Conservation (phyloP, 139 green algal species). For the Chlamydomonas sphaeroides region DNA sequence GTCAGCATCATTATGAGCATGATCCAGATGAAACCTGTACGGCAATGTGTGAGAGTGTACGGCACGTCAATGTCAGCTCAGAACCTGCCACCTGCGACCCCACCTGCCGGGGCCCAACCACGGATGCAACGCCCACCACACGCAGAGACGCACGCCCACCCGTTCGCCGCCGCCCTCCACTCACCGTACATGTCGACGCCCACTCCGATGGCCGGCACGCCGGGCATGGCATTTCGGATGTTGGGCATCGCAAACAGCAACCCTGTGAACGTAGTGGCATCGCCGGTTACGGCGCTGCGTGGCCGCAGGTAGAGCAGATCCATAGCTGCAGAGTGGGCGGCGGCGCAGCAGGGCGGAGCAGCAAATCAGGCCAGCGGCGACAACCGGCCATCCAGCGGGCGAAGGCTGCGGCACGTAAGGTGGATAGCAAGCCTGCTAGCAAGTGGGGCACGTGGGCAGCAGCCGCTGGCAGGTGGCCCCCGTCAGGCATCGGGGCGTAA, state of each 20-base stretch:
- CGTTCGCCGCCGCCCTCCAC: too few relatives aligned
- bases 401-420: neutral
- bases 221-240: neutral
- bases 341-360: too few relatives aligned
- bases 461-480: too few relatives aligned
- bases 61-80: too few relatives aligned
- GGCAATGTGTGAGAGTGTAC: too few relatives aligned
- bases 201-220: neutral
- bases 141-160: too few relatives aligned
- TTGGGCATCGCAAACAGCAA: constrained; percentile 10
- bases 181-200: neutral
- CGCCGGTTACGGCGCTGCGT: neutral
- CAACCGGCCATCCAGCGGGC: neutral
- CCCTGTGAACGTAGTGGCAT: neutral
- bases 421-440: neutral
- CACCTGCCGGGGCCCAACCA: too few relatives aligned
- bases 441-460: neutral
- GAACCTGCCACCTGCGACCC: too few relatives aligned
- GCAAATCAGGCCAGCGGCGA: neutral
- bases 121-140: too few relatives aligned
- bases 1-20: neutral
- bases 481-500: too few relatives aligned
- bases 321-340: neutral
- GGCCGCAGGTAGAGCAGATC: neutral
- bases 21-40: constrained; percentile 1